Base-by-base conservation (phyloP, 768 basidiomycete species). In the Brasilioporus rufonigricans region DNA sequence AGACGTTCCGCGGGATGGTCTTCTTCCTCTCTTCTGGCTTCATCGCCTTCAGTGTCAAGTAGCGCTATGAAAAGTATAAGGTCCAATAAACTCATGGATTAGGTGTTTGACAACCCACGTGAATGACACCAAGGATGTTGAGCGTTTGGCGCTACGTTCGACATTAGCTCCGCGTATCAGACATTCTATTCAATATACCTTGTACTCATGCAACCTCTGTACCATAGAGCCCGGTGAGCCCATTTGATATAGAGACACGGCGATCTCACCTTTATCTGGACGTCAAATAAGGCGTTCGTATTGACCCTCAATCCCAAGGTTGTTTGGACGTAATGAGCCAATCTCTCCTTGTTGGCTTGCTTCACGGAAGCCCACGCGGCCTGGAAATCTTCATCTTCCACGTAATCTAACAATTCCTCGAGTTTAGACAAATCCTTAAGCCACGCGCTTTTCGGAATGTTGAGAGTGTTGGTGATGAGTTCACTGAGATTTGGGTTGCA, bases 201-300 rank as follows among this genome's bases (percentile, higher is more conserved):
- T 93, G 66, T 91, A 96, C 74, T 97, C 93, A 60, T 98, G 95
- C 58, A 96, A 74, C 62, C 96, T 84, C 87, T 93, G 60, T 31
- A 54, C 59, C 57, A 48, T 29, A 36, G 44, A 33, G 8, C 13
- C 47, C 16, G 19, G 35, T 65, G 40, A 61, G 32, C 21, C 6
- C 0, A 29, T 14, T 33, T 23, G 32, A 26, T 26, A 29, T 23
- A 12, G 19, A 39, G 9, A 14, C 11, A 33, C 7, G 44, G 5
- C 1, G 11, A 8, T 62, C 74, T 14, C 23, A 83, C 85, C 79
- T 91, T 90, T 63, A 93, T 90, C 72, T 93, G 93, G n/a, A 94
- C 86, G 69, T 94, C 93, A 59, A 91, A 93, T 79, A 95, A 78
- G 16, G 91, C 91, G 41, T 80, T 74, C 35, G 89, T 86, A 64